Conservation (phyloP, 2,329 filamentous ascomycete genomes). For the Microcyclospora pomicola region DNA sequence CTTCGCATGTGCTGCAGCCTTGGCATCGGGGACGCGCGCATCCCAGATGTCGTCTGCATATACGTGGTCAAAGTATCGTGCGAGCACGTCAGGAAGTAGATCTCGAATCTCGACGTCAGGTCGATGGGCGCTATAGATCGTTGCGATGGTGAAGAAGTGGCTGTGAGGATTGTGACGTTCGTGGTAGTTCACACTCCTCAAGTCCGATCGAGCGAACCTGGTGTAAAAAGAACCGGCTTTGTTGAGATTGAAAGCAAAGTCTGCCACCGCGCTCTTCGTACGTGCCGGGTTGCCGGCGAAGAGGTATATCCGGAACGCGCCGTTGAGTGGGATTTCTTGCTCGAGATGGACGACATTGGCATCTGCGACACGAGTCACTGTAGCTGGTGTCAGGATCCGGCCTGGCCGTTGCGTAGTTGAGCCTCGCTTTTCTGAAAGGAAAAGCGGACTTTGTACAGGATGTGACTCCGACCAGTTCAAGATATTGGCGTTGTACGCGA, state of each 20-base stretch:
- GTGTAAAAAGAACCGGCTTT: slow-evolving; percentile 60
- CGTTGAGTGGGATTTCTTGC: slow-evolving; percentile 79
- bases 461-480: slow-evolving; percentile 73
- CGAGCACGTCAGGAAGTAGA: slow-evolving; percentile 56
- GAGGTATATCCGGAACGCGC: slow-evolving; percentile 72
- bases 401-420: slow-evolving; percentile 56
- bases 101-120: slow-evolving; percentile 57
- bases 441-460: slow-evolving; percentile 53
- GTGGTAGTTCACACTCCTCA: slow-evolving; percentile 53
- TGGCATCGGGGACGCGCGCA: slow-evolving; percentile 51
- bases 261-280: slow-evolving; percentile 49
- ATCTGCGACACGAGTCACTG: slow-evolving; percentile 76
- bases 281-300: slow-evolving; percentile 58
- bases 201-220: slow-evolving; percentile 48
- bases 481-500: slow-evolving; percentile 67
- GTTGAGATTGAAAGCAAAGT: slow-evolving; percentile 53
- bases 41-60: slow-evolving; percentile 79
- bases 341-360: slow-evolving; percentile 83
- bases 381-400: slow-evolving; percentile 60
- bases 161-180: slow-evolving; percentile 78
- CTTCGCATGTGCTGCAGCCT: slow-evolving; percentile 70
- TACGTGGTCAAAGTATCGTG: slow-evolving; percentile 65
- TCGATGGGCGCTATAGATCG: slow-evolving; percentile 57
- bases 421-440: slow-evolving; percentile 43
- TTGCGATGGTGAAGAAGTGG: slow-evolving; percentile 64